A percentile compares a stretch with the other conserved stretches of the same genome.
Evolutionary conservation across 2,329 filamentous ascomycete species (phyloP).

Genomic region (Diaporthe batatas): DNA sequence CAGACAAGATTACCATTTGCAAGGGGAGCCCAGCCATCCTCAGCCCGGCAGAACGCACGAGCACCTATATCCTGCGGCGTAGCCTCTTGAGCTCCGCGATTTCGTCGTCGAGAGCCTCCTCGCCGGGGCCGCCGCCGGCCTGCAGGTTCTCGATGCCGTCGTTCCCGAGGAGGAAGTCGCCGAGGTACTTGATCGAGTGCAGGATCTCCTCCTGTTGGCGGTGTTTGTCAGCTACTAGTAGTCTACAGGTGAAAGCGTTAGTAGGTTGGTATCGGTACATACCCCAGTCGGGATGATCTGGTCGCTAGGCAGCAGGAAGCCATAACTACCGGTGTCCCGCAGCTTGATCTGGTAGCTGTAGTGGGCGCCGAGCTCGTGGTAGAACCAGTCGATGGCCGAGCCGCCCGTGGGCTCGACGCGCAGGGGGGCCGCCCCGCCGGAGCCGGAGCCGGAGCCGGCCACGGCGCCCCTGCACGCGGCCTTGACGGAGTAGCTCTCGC

Average conservation of each 20-base stretch:
- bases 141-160: slow-evolving; percentile 70
- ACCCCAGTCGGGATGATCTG: slow-evolving; percentile 87
- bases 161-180: slow-evolving; percentile 80
- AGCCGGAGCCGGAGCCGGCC: slow-evolving; percentile 44
- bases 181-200: slow-evolving; percentile 85
- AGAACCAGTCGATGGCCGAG: slow-evolving; percentile 94
- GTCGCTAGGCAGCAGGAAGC: slow-evolving; percentile 88
- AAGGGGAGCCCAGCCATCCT: not conserved
- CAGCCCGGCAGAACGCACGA: too few species aligned
- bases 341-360: slow-evolving; percentile 96
- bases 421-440: slow-evolving; percentile 39
- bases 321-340: slow-evolving; percentile 92
- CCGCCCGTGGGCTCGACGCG: slow-evolving; percentile 83
- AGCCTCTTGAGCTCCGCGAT: slow-evolving; percentile 40
- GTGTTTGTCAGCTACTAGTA: not conserved
- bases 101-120: slow-evolving; percentile 30
- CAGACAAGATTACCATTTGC: not conserved
- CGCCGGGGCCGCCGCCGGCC: slow-evolving; percentile 44
- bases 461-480: slow-evolving; percentile 90
- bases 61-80: slow-evolving; percentile 28
- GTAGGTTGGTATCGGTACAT: not conserved
- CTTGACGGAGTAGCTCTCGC: slow-evolving; percentile 80
- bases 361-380: slow-evolving; percentile 83
- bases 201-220: slow-evolving; percentile 76
- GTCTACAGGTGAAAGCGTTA: too few species aligned